Evolutionary conservation across 106 monocot species (phyloP).

Genomic region (Chionographis japonica): DNA sequence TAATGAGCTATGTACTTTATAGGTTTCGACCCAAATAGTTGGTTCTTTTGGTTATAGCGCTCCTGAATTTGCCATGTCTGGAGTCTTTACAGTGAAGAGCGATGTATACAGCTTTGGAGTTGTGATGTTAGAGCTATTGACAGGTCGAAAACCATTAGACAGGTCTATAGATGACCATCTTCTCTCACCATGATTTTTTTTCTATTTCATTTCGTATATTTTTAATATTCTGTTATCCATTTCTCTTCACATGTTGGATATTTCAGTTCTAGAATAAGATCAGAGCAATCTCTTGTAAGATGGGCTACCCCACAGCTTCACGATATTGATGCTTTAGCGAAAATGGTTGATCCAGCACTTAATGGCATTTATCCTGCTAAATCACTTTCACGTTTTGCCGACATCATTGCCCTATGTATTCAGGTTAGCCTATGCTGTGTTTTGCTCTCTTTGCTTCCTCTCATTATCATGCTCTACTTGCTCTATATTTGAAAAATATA

Average conservation of each 20-base stretch:
- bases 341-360: conserved; percentile 89
- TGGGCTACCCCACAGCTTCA: conserved; percentile 94
- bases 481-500: not conserved
- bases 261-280: conserved; percentile 63
- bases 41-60: conserved; percentile 95
- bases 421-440: conserved; percentile 37
- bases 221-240: not conserved
- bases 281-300: conserved; percentile 77
- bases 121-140: conserved; percentile 83
- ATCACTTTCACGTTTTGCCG: conserved; percentile 89
- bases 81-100: conserved; percentile 81
- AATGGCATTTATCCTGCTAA: conserved; percentile 90
- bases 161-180: conserved; percentile 32
- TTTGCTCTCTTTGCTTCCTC: not conserved
- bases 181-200: not conserved
- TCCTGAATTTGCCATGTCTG: conserved; percentile 92
- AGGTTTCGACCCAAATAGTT: conserved; percentile 70
- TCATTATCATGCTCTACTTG: not conserved
- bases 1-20: not conserved
- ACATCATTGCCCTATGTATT: conserved; percentile 84
- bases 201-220: not conserved
- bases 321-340: conserved; percentile 79
- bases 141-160: conserved; percentile 90
- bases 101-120: conserved; percentile 97
- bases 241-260: not conserved